Evolutionary conservation across 441 rosid species (phyloP).

Genomic region (Melastoma candidum): DNA sequence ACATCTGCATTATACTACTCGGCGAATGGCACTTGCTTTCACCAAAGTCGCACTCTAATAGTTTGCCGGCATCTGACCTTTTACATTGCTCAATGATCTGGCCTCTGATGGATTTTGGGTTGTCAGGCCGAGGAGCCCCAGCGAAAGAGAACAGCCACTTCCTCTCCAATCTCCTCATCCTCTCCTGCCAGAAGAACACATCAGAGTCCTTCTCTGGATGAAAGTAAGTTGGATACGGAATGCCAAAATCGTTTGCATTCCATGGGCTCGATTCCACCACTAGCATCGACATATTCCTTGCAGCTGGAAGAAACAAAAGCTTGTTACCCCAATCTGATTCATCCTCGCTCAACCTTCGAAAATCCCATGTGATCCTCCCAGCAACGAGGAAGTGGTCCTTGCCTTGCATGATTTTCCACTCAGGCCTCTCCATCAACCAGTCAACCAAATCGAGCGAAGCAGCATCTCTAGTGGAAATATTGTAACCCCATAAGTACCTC

Average conservation of each 20-base stretch:
- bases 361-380: no score
- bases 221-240: not conserved
- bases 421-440: constrained; percentile 34
- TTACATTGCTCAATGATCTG: not conserved
- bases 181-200: not conserved
- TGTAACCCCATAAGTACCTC: constrained; percentile 7
- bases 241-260: no score
- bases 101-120: not conserved
- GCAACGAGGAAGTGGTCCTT: no score
- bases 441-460: constrained; percentile 17
- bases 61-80: no score
- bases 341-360: no score
- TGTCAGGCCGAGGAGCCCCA: not conserved
- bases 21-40: not conserved
- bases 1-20: constrained; percentile 88
- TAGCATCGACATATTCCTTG: no score
- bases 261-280: no score
- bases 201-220: not conserved
- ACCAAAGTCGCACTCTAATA: no score
- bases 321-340: no score
- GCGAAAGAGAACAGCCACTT: not conserved
- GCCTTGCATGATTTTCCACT: constrained; percentile 22
- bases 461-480: not conserved
- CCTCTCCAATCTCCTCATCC: not conserved
- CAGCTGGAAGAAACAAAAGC: no score